These are phyloP conservation scores for Leccinum subfulvum DNA, from an alignment of 1,284 basidiomycete species.

Conservation along the genomic window DNA sequence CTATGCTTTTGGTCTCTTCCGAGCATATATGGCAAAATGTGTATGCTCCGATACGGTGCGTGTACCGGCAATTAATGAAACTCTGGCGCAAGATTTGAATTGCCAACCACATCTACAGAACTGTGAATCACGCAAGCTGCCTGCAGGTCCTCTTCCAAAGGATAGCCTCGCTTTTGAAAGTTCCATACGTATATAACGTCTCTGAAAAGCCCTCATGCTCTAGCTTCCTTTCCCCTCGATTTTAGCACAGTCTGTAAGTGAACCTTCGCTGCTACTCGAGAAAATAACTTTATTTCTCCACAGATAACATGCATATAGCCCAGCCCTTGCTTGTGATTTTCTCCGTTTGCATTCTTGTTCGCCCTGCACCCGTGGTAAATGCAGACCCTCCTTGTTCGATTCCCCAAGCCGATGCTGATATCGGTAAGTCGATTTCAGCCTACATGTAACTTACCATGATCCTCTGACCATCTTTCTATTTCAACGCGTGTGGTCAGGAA, in stretches of 20 bases:
- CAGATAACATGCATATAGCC: neutral
- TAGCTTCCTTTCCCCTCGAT: neutral
- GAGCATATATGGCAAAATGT: neutral
- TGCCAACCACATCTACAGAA: neutral
- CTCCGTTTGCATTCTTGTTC: neutral
- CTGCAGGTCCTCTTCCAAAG: neutral
- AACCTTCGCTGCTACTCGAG: neutral
- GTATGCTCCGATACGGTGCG: neutral
- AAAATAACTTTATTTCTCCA: neutral
- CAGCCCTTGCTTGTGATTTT: neutral
- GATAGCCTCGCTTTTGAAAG: neutral
- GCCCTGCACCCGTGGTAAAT: neutral
- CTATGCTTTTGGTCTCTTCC: neutral
- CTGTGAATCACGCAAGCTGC: neutral
- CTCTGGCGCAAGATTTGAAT: neutral
- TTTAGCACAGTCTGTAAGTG: neutral
- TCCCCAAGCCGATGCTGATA: neutral
- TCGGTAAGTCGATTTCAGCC: constrained; percentile 1
- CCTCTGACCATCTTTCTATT: neutral
- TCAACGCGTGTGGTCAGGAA: neutral
- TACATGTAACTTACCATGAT: neutral
- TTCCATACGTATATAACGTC: neutral
- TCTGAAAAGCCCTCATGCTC: neutral
- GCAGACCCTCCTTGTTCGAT: neutral
- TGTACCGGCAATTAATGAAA: neutral